Conservation (phyloP, 208 protist species). For the Leptomonas pyrrhocoris region DNA sequence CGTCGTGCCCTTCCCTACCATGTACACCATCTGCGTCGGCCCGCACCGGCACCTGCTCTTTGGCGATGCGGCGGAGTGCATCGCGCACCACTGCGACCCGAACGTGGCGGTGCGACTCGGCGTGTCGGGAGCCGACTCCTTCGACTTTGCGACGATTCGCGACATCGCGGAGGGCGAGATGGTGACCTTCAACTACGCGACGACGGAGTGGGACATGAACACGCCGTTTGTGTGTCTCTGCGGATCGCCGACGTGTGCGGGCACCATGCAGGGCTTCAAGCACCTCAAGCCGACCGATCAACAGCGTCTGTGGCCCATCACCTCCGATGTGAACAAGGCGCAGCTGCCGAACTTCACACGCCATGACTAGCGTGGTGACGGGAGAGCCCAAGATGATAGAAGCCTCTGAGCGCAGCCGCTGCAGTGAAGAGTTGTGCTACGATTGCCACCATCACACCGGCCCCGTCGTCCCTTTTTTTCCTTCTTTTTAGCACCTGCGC, state of each 20-base stretch:
- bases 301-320: conserved; percentile 80
- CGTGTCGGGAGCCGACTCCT: conserved; percentile 45
- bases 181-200: conserved; percentile 90
- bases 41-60: conserved; percentile 79
- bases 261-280: conserved; percentile 73
- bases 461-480: no score
- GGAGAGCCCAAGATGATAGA: not conserved
- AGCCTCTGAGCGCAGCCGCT: no score
- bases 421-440: no score
- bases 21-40: conserved; percentile 90
- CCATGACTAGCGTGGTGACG: not conserved
- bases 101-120: conserved; percentile 72
- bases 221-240: conserved; percentile 86
- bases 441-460: no score
- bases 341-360: conserved; percentile 19
- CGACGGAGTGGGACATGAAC: conserved; percentile 91
- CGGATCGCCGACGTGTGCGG: conserved; percentile 60
- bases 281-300: conserved; percentile 59
- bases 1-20: conserved; percentile 83
- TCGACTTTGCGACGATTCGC: conserved; percentile 76
- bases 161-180: conserved; percentile 70
- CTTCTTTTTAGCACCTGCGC: no score
- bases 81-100: conserved; percentile 88
- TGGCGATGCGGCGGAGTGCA: conserved; percentile 85
- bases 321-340: conserved; percentile 60